A percentile compares a stretch with the other conserved stretches of the same genome.
phyloP scores from a whole-genome alignment of 2,329 filamentous ascomycete species.

The Chaetomiaceae sp. region DNA sequence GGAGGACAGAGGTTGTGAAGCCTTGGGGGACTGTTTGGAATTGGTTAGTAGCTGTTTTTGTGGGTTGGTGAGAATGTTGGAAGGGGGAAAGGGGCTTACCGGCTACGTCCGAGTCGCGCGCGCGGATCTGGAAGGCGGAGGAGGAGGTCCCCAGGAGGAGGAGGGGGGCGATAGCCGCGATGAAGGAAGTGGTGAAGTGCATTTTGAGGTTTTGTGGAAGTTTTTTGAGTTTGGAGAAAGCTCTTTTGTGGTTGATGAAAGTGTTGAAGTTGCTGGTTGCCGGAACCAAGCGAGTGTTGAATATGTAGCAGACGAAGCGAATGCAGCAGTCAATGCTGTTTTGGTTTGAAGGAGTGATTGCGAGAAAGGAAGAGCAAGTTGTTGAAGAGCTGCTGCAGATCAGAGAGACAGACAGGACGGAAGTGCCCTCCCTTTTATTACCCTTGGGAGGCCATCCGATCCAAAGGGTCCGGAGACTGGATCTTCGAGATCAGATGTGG shows the following conservation, averaged over 20 bases:
- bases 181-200: conserved; percentile 10
- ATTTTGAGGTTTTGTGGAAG: background rate
- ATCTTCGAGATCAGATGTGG: too few relatives aligned
- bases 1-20: conserved; percentile 2
- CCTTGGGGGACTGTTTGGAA: background rate
- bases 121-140: background rate
- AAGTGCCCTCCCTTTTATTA: too few relatives aligned
- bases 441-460: too few relatives aligned
- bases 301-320: background rate
- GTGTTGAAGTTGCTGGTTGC: background rate
- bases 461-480: too few relatives aligned
- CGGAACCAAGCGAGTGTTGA: background rate
- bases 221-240: too few relatives aligned
- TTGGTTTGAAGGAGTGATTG: background rate
- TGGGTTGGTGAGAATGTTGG: too few relatives aligned
- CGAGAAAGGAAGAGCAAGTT: background rate
- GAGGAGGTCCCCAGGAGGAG: background rate
- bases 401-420: background rate
- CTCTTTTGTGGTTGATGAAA: background rate
- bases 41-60: background rate
- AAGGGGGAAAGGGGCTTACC: background rate
- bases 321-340: conserved; percentile 11
- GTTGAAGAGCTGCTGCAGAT: background rate
- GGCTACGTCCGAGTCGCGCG: background rate
- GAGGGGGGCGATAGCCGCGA: background rate